Evolutionary conservation across 164 flowering plant species (phyloP), one percentile per base, ranked within the genome.

Genomic region (Stephania japonica): DNA sequence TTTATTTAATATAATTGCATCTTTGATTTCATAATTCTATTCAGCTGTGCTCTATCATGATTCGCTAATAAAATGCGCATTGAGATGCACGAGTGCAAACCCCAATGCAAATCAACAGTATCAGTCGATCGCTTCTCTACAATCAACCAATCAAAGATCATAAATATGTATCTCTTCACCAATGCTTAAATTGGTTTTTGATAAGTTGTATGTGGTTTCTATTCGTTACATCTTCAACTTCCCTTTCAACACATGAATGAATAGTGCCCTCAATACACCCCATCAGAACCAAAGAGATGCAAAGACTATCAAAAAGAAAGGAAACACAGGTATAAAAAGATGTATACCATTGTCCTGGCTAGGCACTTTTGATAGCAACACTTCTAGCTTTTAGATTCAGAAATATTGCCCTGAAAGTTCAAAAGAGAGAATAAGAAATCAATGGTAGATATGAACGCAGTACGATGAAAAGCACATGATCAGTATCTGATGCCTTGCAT

Each of bases 371-470:
- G 23, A 80, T 73, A 7, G 84, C 77, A 38, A 67, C 84, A 7
- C 88, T 78, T 75, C 91, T 81, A 67, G 94, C 91, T 77, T 84
- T 87, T 71, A 90, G 83, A 73, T 88, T 90, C 65, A 89, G 78
- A 83, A 89, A 89, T 76, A 89, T 85, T 25, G 75, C 84, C 92
- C 92, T 89, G 84, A 70, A 42, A 27, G 61, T 65, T 44, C 70
- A 73, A 25, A 64, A 61, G 64, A 61, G 25, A 19, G 64, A 61
- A 14, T 2, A 23, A 21, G 19, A 64, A 24, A 26, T 6, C 18
- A 59, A 19, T 8, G 21, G 24, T 56, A 56, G 18, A 4, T 18
- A 59, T n/a, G 21, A 18, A 32, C 2, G 4, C 38, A 4, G 1
- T 32, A 32, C 38, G 38, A 32, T 2, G 2, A 32, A 59, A 59